Conservation (phyloP, 1,284 basidiomycete genomes). For the Cryptococcus sp. region DNA sequence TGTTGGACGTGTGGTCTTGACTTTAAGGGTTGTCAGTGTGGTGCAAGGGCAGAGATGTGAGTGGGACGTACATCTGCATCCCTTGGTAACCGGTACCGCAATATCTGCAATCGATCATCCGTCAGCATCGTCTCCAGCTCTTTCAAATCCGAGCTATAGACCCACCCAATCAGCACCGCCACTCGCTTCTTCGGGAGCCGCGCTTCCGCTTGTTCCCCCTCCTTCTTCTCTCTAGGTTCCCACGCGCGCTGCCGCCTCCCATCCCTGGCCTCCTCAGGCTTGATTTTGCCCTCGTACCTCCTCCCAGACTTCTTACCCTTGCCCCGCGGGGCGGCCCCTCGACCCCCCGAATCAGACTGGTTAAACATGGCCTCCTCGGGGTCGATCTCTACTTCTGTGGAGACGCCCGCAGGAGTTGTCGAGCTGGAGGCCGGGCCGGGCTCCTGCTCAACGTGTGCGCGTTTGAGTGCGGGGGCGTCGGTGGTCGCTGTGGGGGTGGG, state of each 20-base stretch:
- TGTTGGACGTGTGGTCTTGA: constrained; percentile 56
- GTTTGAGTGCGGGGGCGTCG: not conserved
- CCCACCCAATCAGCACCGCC: constrained; percentile 56
- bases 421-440: not conserved
- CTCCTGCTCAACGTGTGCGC: not conserved
- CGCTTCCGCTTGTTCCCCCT: constrained; percentile 9
- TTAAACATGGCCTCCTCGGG: constrained; percentile 20
- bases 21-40: constrained; percentile 13
- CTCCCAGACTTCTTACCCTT: constrained; percentile 6
- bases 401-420: too few species aligned
- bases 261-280: constrained; percentile 7
- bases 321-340: not conserved
- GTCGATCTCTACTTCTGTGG: constrained; percentile 5
- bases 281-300: constrained; percentile 6
- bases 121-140: not conserved
- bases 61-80: constrained; percentile 81
- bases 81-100: constrained; percentile 69
- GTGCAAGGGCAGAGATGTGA: not conserved
- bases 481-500: not conserved
- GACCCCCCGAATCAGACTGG: not conserved
- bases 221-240: constrained; percentile 13
- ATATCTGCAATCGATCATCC: constrained; percentile 23
- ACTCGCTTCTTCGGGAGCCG: constrained; percentile 56
- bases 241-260: constrained; percentile 9
- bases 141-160: not conserved